Evolutionary conservation across 2,329 filamentous ascomycete genomes (phyloP), one percentile per base, ranked within the genome.

Genomic region (Alternaria sp.): DNA sequence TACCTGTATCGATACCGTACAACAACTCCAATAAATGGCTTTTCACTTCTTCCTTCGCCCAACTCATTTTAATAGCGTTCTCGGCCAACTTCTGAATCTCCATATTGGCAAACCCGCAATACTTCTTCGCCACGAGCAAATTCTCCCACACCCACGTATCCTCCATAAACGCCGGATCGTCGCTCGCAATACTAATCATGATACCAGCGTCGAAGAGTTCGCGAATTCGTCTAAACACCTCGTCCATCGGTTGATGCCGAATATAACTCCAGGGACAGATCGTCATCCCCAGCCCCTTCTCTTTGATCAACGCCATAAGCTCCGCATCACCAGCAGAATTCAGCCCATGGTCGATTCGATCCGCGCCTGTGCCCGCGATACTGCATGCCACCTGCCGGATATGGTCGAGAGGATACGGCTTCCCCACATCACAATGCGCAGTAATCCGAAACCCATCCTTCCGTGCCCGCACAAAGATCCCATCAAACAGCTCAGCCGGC

Each of bases 341-440:
- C 5, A 83, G 68, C 7, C 82, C 82, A 65, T 83, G 81, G 62
- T 83, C 81, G 51, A 83, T 81, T 1, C 81, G 74, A 49, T 82
- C 79, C 1, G 76, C 61, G 0, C 81, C 80, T 11, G 58, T 58
- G 6, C 11, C 77, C 74, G 6, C 77, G n/a, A 66, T 63, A 28
- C 45, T 58, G 5, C 23, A 64, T 19, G 54, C 58, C 26, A 63
- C 77, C 61, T 85, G 78, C 2, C 70, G 70, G 15, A 85, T 78
- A 60, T 86, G 83, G 15, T 80, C 79, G 28, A 80, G 79, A 0
- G 82, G 81, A 65, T 86, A 83, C 56, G 82, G 80, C 66, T 85
- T 82, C 49, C 83, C 84, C 49, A 86, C 83, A 60, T 86, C 85
- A 69, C 83, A 86, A 61, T 86, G 85, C 68, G 81, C 81, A 3